Base-by-base conservation (phyloP, 1,139 yeast species). In the Yamadazyma epiphylla region DNA sequence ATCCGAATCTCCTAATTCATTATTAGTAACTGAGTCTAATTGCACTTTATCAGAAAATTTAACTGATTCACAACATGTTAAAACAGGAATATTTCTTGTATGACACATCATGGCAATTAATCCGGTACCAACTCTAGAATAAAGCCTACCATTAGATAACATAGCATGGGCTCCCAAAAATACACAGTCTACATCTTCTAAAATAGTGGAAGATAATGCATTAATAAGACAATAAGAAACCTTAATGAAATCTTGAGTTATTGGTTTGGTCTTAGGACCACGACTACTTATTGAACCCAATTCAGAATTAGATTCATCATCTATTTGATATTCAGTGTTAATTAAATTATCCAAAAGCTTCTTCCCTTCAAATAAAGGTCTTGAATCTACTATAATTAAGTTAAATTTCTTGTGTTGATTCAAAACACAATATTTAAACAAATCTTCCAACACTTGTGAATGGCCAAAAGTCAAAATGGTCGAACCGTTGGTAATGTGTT, bases 81-180 rank as follows among this genome's bases (percentile, higher is more conserved):
- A 70, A 4, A 91, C 96, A 0, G 98, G 97, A 32, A 91, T 85
- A 47, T 88, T 85, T 50, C 91, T 77, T 33, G 85, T 77, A 45
- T 84, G 81, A 24, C 95, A 88, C 64, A 86, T 77, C 85, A 89
- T 85, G 7, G 97, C 95, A 28, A 94, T 77, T 59, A 89, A 68
- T 2, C 96, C 96, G 11, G 96, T 83, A 12, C 99, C 99, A 12
- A 88, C 96, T 40, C 99, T 74, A 2, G 96, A 84, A 53, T 86
- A 88, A 36, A 94, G 70, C 53, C 89, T 77, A 1, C 98, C 98
- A 52, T 94, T 94, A 10, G 96, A 87, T 36, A 91, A 70, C 86
- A 94, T 89, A 22, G 97, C 94, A 53, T 91, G 97, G 0, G 98
- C 98, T 8, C 98, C 98, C 25, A 94, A 65, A 55, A 94, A 83